Base-by-base conservation (phyloP, 2,329 filamentous ascomycete species). In the Paracoccidioides lutzii region DNA sequence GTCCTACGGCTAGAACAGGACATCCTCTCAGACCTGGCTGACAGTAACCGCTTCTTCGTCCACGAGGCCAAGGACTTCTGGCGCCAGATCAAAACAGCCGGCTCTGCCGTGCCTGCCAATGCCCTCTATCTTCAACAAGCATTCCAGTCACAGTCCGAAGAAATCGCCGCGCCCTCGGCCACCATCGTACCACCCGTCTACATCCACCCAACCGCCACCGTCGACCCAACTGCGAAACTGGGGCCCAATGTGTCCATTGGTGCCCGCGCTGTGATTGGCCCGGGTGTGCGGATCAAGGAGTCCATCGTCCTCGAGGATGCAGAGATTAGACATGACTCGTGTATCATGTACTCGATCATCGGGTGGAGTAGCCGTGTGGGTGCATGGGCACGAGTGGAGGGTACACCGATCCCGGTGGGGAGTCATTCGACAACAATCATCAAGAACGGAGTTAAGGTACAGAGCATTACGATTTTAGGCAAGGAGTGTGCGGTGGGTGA, bases 81-180 rank as follows among this genome's bases (percentile, higher is more conserved):
- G 93, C 89, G 93, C 65, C 93, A 98, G 78, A 97, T 98, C 81
- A 98, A 98, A 81, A 96, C 93, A 1, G 93, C 93, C 58, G 93
- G 93, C 58, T 97, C 91, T 5, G 93, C 93, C 52, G 90, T 98
- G 33, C 93, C 93, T 14, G 93, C 93, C 60, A 97, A 97, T 67
- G 93, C 93, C 12, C 81, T 98, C 38, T 98, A 98, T 75, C 82
- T 98, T 55, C 89, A 94, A 70, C 89, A 96, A 76, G 91, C 93
- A 22, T 86, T 86, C 77, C 91, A 97, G 74, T 81, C 78, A 46
- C 83, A 83, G 62, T 89, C 88, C 42, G 78, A 83, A 54, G 91
- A 96, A 75, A 84, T 97, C 53, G 84, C 88, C 10, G 76, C 83
- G 60, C 87, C 90, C 35, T 93, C 88, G 38, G 83, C 88, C 55